These are phyloP conservation scores for Kodamaea sp. DNA, from an alignment of 1,139 yeast genomes.

Conservation along the genomic window DNA sequence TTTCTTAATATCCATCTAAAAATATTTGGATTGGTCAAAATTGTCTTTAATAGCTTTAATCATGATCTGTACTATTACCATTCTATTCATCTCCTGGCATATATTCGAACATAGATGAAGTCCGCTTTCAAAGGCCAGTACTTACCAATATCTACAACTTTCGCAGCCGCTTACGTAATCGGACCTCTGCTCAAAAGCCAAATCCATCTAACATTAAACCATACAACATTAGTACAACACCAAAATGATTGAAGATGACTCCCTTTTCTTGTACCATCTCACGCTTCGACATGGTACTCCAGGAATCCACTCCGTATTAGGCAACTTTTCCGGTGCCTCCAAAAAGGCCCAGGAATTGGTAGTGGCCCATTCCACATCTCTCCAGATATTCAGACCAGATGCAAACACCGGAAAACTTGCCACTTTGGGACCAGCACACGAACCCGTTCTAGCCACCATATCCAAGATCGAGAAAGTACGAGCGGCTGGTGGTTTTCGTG, in stretches of 20 bases:
- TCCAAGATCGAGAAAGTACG: conserved; percentile 54
- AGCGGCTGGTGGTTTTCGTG: conserved; percentile 53
- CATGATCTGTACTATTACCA: too few species aligned
- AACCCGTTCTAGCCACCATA: conserved; percentile 53
- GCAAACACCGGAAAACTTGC: conserved; percentile 56
- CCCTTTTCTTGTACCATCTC: conserved; percentile 63
- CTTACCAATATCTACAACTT: neutral
- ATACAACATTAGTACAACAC: too few species aligned
- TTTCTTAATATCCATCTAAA: too few species aligned
- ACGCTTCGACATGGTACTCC: conserved; percentile 63
- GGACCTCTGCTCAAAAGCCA: too few species aligned
- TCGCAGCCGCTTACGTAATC: neutral
- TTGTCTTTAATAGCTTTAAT: too few species aligned
- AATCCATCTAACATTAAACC: too few species aligned
- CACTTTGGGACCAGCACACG: conserved; percentile 20
- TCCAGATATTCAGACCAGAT: conserved; percentile 56
- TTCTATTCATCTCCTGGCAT: too few species aligned
- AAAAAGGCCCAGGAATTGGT: conserved; percentile 65
- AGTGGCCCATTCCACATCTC: conserved; percentile 52
- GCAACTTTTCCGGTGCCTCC: conserved; percentile 59
- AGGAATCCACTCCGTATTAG: conserved; percentile 56
- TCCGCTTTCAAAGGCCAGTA: too few species aligned
- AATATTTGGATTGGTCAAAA: too few species aligned
- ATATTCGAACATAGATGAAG: too few species aligned
- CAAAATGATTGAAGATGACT: conserved; percentile 25